Conservation (phyloP, 495 filamentous ascomycete species). For the Hypoxylon intermedium region DNA sequence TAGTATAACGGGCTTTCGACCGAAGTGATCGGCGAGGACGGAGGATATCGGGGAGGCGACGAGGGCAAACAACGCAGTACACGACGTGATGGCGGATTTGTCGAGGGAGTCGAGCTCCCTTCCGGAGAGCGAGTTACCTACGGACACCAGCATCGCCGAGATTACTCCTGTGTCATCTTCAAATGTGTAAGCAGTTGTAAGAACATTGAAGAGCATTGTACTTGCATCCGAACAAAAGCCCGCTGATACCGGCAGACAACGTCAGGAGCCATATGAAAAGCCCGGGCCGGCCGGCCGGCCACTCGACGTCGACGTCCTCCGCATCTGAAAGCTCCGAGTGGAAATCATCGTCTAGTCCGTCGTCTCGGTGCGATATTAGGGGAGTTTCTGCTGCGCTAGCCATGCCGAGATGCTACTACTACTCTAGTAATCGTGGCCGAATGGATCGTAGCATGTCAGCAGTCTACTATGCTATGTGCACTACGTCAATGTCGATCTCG, state of each 20-base stretch:
- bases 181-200: conserved; percentile 28
- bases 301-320: conserved; percentile 11
- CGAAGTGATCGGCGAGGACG: conserved; percentile 73
- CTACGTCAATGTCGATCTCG: background rate
- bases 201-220: conserved; percentile 31
- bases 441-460: conserved; percentile 7
- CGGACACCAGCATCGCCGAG: conserved; percentile 82
- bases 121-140: conserved; percentile 74
- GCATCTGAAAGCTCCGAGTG: conserved; percentile 25
- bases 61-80: conserved; percentile 80
- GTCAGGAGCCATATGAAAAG: conserved; percentile 76
- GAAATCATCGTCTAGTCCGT: conserved; percentile 34
- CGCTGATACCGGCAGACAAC: conserved; percentile 81
- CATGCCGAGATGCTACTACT: conserved; percentile 12
- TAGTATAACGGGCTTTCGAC: conserved; percentile 79
- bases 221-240: conserved; percentile 88
- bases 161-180: conserved; percentile 88
- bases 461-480: background rate
- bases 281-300: conserved; percentile 39
- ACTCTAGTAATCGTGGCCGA: background rate
- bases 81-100: conserved; percentile 84
- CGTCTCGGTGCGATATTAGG: conserved; percentile 36
- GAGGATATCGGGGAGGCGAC: conserved; percentile 79
- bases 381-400: conserved; percentile 17
- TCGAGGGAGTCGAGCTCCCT: conserved; percentile 73